Evolutionary conservation across 176 grass and related monocot species (phyloP).

Genomic region (Poa pratensis): DNA sequence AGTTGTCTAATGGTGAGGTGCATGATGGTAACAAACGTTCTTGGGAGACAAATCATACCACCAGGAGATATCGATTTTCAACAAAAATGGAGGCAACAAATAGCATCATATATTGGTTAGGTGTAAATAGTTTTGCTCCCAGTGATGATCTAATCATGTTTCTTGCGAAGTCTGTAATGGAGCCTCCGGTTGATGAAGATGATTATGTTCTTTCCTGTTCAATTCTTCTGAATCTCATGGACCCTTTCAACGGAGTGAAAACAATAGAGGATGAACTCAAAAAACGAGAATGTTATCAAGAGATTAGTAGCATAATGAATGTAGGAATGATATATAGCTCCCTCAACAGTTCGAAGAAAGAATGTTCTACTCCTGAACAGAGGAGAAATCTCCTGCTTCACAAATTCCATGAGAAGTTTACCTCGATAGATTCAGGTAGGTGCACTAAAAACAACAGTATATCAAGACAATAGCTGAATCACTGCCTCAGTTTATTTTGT

Average conservation of each 20-base stretch:
- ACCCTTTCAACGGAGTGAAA: conserved; percentile 86
- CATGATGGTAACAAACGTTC: conserved; percentile 50
- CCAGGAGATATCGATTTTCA: conserved; percentile 56
- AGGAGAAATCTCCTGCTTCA: conserved; percentile 85
- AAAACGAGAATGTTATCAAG: conserved; percentile 72
- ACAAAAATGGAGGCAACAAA: conserved; percentile 61
- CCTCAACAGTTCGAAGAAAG: conserved; percentile 84
- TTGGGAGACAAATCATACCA: conserved; percentile 46
- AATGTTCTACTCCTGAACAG: conserved; percentile 76
- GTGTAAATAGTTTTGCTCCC: conserved; percentile 65
- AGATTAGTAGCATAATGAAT: conserved; percentile 90
- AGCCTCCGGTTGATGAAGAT: conserved; percentile 72
- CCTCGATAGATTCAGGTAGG: conserved; percentile 75
- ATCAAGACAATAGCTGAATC: conserved; percentile 27
- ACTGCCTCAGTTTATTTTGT: conserved; percentile 8
- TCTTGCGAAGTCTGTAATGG: conserved; percentile 80
- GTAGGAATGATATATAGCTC: conserved; percentile 90
- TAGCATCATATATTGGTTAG: conserved; percentile 76
- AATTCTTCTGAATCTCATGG: conserved; percentile 85
- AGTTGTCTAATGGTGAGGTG: conserved; percentile 64
- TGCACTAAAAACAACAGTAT: conserved; percentile 26
- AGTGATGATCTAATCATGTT: conserved; percentile 76
- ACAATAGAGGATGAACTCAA: conserved; percentile 90
- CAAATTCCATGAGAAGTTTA: conserved; percentile 83
- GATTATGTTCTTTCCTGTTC: conserved; percentile 70